Percentiles rank a stretch among this genome's conserved stretches.
Evolutionary conservation across 148 eudicot genomes (phyloP).

Genomic region (Persicaria tinctoria): DNA sequence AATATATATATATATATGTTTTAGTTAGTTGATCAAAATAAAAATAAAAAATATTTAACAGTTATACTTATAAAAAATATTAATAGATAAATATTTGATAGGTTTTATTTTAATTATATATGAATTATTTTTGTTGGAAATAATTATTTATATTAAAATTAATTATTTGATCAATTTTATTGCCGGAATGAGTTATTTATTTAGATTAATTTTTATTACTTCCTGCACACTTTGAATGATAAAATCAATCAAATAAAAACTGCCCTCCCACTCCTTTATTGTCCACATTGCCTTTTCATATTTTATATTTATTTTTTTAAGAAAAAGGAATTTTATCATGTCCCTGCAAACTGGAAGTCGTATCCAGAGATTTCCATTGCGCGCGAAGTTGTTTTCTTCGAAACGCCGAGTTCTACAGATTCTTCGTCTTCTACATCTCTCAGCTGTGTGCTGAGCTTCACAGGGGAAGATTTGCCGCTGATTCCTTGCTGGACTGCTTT

Average conservation of each 20-base stretch:
- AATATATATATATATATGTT: too few relatives aligned
- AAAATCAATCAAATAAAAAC: neutral
- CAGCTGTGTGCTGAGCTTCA: neutral
- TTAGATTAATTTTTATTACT: too few relatives aligned
- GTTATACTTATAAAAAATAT: too few relatives aligned
- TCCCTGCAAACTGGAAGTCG: neutral
- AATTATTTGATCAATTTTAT: too few relatives aligned
- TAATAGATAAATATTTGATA: too few relatives aligned
- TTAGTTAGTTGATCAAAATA: too few relatives aligned
- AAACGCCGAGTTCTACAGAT: neutral
- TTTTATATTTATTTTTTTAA: neutral
- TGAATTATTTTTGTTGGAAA: too few relatives aligned
- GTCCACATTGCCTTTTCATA: neutral
- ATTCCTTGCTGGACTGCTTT: neutral
- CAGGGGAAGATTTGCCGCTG: neutral
- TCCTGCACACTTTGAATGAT: neutral
- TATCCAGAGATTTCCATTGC: neutral
- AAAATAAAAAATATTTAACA: too few relatives aligned
- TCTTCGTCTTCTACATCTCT: neutral
- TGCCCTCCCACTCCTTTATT: constrained; percentile 5
- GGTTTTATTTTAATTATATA: too few relatives aligned
- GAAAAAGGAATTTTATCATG: neutral
- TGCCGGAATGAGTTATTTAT: too few relatives aligned
- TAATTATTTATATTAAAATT: too few relatives aligned
- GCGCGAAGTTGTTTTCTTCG: constrained; percentile 5